These are phyloP conservation scores for Kodamaea sp. DNA, from an alignment of 1,139 yeast species.

Conservation along the genomic window DNA sequence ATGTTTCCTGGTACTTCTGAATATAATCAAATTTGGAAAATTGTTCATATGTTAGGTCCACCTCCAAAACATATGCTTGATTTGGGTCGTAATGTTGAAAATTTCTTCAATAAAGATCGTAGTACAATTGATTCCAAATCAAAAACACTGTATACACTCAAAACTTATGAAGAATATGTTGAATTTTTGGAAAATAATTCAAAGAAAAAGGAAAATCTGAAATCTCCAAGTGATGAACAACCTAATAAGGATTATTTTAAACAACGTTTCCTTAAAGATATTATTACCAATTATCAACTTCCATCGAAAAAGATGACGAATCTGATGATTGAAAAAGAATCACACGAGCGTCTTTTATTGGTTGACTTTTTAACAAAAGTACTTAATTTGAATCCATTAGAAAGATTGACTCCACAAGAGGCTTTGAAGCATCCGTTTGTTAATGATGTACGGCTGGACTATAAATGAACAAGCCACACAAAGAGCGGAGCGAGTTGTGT, in stretches of 20 bases:
- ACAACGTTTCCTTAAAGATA: conserved; percentile 67
- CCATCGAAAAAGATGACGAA: conserved; percentile 72
- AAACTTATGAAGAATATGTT: conserved; percentile 37
- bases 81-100: conserved; percentile 79
- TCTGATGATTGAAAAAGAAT: conserved; percentile 62
- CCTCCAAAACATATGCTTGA: conserved; percentile 98
- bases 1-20: conserved; percentile 94
- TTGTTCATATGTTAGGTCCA: conserved; percentile 74
- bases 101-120: conserved; percentile 55
- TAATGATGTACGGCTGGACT: conserved; percentile 22
- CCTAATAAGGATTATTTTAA: conserved; percentile 84
- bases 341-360: conserved; percentile 66
- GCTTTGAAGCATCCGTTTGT: conserved; percentile 91
- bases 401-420: conserved; percentile 95
- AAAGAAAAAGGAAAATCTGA: conserved; percentile 15
- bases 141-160: conserved; percentile 31
- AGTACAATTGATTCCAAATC: conserved; percentile 20
- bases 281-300: conserved; percentile 68
- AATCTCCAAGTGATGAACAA: conserved; percentile 50
- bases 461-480: too few species aligned
- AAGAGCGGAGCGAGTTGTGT: too few species aligned
- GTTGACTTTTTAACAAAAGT: conserved; percentile 77
- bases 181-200: conserved; percentile 27
- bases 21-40: conserved; percentile 82
- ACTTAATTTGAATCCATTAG: conserved; percentile 82